Base-by-base conservation (phyloP, 2,329 filamentous ascomycete genomes). In the Pleomassaria siparia region DNA sequence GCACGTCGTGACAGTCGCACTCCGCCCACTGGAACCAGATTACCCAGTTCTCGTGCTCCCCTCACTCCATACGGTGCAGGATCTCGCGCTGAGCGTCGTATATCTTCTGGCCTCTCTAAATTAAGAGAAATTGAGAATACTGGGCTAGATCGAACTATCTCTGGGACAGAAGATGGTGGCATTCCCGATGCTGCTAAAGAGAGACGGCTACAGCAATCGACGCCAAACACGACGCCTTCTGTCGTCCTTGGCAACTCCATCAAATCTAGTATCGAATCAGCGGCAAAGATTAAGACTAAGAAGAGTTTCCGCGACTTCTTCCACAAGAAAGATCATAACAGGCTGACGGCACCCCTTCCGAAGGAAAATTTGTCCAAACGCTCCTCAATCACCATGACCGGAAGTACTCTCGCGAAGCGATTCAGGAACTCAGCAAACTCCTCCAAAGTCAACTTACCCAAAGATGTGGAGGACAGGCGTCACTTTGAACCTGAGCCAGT, bases 241-340 rank as follows among this genome's bases (percentile, higher is more conserved):
- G 10, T 10, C 5, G 18, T 37, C 18, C 18, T 22, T n/a, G 12
- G 12, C 20, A 37, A 37, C 11, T 18, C 21, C n/a, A 41, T 21
- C 5, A 28, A 30, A 35, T 12, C 10, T 20, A 2, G 6, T 15
- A 20, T 2, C 11, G 44, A 41, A 13, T 28, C 3, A 7, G 22
- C 26, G 4, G 44, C 42, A 20, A 57, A 53, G 28, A 33, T 60
- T 33, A 62, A 59, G 24, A 28, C 51, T 5, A 62, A 63, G 46
- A 55, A 51, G 20, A 66, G 62, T 44, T 43, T 69, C 21, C 58
- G 55, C 3, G 45, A 55, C n/a, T 37, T 67, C 3, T 66, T 68
- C 44, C 47, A 47, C 9, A 59, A 41, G 30, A 54, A 51, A 12
- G 47, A 57, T 3, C 42, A 28, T 13, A 54, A 52, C 12, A 28